A percentile compares a stretch with the other conserved stretches of the same genome.
Conservation (phyloP, 164 flowering plant species). For the Cinnamomum chago region DNA sequence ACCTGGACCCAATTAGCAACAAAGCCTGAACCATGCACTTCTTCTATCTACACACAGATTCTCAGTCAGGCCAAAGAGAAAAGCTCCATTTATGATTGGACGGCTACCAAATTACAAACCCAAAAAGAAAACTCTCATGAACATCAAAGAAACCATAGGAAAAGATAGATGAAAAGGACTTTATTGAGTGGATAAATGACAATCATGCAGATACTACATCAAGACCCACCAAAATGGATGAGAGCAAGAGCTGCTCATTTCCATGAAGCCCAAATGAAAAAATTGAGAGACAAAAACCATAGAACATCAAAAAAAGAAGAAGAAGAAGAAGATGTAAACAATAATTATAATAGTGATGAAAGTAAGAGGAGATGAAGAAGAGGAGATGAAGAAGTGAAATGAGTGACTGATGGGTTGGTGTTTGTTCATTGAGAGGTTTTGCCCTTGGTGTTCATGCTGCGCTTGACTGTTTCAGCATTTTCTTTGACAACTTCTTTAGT, state of each 20-base stretch:
- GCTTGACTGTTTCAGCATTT: conserved; percentile 23
- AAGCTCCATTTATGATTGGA: too few species aligned
- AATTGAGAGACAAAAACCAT: too few species aligned
- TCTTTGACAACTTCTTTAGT: conserved; percentile 16
- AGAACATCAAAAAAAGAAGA: background rate
- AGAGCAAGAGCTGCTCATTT: background rate
- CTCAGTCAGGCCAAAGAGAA: too few species aligned
- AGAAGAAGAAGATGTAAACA: background rate
- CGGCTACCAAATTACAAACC: too few species aligned
- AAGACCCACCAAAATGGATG: background rate
- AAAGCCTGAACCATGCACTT: too few species aligned
- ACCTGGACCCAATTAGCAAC: too few species aligned
- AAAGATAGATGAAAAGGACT: background rate
- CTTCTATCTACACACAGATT: too few species aligned
- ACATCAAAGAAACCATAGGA: background rate
- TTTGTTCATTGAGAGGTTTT: background rate
- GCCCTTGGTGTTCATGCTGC: conserved; percentile 13
- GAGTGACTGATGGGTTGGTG: background rate
- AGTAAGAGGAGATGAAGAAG: background rate
- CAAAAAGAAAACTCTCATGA: background rate
- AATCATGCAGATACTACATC: background rate
- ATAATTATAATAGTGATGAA: background rate
- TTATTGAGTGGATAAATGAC: background rate
- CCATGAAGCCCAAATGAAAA: background rate
- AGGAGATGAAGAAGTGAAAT: background rate